Conservation (phyloP, 1,284 basidiomycete species). For the Heliocybe sulcata region DNA sequence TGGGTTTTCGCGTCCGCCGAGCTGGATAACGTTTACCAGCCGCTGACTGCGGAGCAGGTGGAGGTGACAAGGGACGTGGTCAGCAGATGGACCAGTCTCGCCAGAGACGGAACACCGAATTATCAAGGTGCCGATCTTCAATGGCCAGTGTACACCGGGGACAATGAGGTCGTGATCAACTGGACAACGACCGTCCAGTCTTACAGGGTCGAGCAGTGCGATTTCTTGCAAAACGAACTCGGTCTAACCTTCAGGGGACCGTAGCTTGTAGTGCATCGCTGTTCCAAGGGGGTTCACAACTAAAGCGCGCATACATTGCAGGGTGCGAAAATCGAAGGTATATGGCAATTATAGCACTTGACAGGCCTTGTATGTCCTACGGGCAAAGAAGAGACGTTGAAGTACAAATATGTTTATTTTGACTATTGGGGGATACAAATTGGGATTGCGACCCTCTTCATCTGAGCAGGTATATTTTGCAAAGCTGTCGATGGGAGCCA, state of each 20-base stretch:
- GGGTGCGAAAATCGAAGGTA: too few species aligned
- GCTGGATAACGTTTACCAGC: constrained; percentile 10
- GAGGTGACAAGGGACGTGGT: constrained; percentile 6
- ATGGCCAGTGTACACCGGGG: constrained; percentile 8
- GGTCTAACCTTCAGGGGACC: background rate
- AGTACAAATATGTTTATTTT: too few species aligned
- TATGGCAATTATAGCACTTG: too few species aligned
- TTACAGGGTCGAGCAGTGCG: constrained; percentile 1
- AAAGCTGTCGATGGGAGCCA: too few species aligned
- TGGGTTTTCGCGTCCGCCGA: constrained; percentile 10
- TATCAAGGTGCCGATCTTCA: constrained; percentile 7
- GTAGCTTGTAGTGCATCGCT: background rate
- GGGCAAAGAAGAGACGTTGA: too few species aligned
- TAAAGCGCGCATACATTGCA: too few species aligned
- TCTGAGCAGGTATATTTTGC: too few species aligned
- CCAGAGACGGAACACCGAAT: constrained; percentile 9
- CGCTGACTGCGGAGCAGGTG: constrained; percentile 7
- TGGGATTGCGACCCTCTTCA: too few species aligned
- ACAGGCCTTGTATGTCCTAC: too few species aligned
- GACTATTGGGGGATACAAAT: too few species aligned
- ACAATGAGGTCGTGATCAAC: constrained; percentile 8
- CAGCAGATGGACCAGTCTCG: constrained; percentile 9
- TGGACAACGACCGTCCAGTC: background rate
- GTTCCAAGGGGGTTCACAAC: too few species aligned
- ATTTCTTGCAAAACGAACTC: background rate